phyloP scores from a whole-genome alignment of 2,329 filamentous ascomycete species.

The Venturia asperata region DNA sequence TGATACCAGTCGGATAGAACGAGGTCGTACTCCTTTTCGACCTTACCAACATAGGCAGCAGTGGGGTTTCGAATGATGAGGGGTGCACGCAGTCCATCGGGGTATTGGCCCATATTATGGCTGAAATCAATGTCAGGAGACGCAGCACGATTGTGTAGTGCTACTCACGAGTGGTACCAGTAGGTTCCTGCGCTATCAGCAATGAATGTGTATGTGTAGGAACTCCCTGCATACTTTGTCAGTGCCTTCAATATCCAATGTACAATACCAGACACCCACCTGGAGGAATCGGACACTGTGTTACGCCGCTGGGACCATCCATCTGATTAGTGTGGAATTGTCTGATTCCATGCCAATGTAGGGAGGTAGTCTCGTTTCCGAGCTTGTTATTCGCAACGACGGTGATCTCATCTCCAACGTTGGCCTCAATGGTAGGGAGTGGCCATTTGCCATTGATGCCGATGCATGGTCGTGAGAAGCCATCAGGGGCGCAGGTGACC shows the following conservation, averaged over 20 bases:
- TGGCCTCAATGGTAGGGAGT: constrained; percentile 57
- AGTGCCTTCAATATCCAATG: constrained; percentile 48
- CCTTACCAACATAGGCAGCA: constrained; percentile 45
- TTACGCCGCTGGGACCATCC: constrained; percentile 17
- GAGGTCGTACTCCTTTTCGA: constrained; percentile 50
- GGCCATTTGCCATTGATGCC: constrained; percentile 75
- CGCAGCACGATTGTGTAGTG: constrained; percentile 26
- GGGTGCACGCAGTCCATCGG: constrained; percentile 61
- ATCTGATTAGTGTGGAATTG: constrained; percentile 39
- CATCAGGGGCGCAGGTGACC: constrained; percentile 50
- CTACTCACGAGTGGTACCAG: constrained; percentile 54
- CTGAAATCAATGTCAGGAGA: constrained; percentile 28
- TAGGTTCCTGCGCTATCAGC: constrained; percentile 46
- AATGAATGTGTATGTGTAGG: background rate
- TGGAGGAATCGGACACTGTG: constrained; percentile 17
- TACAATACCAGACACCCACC: constrained; percentile 44
- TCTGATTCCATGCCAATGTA: constrained; percentile 61
- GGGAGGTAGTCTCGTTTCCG: constrained; percentile 55
- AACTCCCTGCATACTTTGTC: background rate
- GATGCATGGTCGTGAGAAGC: constrained; percentile 57
- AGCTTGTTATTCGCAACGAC: constrained; percentile 54
- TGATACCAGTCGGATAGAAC: constrained; percentile 66
- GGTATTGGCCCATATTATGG: constrained; percentile 55
- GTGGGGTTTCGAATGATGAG: constrained; percentile 57
- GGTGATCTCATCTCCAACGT: constrained; percentile 54